phyloP scores from a whole-genome alignment of 2,329 filamentous ascomycete species.

The Stemphylium lycopersici region DNA sequence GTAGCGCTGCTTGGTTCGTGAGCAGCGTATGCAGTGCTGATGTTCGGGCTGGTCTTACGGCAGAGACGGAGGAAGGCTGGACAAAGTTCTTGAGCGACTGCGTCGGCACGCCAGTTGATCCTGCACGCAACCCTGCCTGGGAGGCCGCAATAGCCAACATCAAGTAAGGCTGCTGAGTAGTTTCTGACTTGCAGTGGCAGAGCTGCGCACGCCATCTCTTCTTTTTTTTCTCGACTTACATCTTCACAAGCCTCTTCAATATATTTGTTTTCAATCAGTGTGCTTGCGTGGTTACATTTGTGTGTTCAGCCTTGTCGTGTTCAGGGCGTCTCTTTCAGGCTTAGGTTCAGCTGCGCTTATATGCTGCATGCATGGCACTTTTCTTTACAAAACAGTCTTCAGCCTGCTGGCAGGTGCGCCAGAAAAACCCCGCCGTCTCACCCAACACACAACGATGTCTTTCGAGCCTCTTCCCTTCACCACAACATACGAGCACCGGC shows the following conservation, averaged over 20 bases:
- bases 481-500: constrained; percentile 13
- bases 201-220: background rate
- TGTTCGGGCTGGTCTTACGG: constrained; percentile 54
- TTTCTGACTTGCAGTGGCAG: background rate
- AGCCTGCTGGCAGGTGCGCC: background rate
- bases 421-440: background rate
- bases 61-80: constrained; percentile 59
- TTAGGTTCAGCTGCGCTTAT: background rate
- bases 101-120: constrained; percentile 57
- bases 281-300: background rate
- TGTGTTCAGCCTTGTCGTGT: background rate
- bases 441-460: background rate
- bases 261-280: background rate
- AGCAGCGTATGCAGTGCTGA: constrained; percentile 58
- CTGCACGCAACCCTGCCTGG: constrained; percentile 59
- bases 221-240: background rate
- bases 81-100: constrained; percentile 60
- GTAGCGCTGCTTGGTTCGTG: constrained; percentile 66
- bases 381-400: background rate
- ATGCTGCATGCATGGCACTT: background rate
- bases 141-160: constrained; percentile 47
- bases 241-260: background rate
- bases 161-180: constrained; percentile 18
- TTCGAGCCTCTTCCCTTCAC: background rate
- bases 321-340: background rate